phyloP scores from a whole-genome alignment of 495 filamentous ascomycete species.

The Acidiella bohemica region DNA sequence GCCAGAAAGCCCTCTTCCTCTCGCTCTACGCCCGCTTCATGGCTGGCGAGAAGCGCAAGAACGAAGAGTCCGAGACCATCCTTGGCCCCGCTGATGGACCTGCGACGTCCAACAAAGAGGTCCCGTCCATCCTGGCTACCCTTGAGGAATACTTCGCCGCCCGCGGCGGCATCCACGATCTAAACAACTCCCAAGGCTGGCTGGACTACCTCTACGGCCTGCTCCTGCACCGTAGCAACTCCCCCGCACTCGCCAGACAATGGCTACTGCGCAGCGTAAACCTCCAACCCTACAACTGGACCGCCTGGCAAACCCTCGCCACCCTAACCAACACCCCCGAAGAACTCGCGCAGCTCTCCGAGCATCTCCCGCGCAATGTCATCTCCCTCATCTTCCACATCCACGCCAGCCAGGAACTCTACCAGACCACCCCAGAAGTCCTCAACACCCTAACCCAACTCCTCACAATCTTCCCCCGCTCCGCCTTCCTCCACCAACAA shows the following conservation, averaged over 20 bases:
- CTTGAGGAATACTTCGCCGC: constrained; percentile 65
- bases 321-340: constrained; percentile 64
- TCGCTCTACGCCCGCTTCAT: constrained; percentile 85
- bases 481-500: constrained; percentile 79
- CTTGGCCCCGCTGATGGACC: constrained; percentile 84
- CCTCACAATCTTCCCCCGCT: constrained; percentile 67
- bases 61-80: constrained; percentile 96
- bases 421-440: constrained; percentile 62
- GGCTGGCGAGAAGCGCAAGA: constrained; percentile 86
- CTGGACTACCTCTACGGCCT: constrained; percentile 93
- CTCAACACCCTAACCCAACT: constrained; percentile 64
- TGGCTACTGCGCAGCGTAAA: constrained; percentile 78
- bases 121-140: constrained; percentile 56
- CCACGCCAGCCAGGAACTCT: constrained; percentile 77
- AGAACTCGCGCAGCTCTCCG: constrained; percentile 51
- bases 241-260: constrained; percentile 64
- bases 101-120: constrained; percentile 66
- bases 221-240: constrained; percentile 79
- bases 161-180: constrained; percentile 32
- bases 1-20: constrained; percentile 85
- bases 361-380: constrained; percentile 70
- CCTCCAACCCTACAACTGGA: constrained; percentile 86
- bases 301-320: constrained; percentile 80
- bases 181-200: constrained; percentile 64
- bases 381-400: constrained; percentile 89